Evolutionary conservation across 352 stramenopile species (phyloP).

Genomic region (Phytophthora ohioensis): DNA sequence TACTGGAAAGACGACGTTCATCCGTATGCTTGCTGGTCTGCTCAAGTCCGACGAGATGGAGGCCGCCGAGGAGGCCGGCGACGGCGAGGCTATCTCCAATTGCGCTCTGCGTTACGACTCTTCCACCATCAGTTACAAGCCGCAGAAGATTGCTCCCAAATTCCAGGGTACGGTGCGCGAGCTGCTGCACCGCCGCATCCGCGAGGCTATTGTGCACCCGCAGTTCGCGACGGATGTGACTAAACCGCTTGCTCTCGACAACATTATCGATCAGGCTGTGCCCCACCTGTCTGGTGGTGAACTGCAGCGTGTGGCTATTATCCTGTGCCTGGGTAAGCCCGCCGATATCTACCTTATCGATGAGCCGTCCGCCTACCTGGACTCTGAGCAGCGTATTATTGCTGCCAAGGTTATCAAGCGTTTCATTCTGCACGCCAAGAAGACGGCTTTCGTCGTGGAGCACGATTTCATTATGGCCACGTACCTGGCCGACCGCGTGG

Average conservation of each 20-base stretch:
- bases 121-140: constrained; percentile 97
- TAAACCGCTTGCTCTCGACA: constrained; percentile 98
- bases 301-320: constrained; percentile 98
- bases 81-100: constrained; percentile 77
- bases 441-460: constrained; percentile 99
- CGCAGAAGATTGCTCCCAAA: constrained; percentile 98
- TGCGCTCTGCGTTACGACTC: constrained; percentile 86
- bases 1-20: constrained; percentile 99
- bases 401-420: constrained; percentile 99
- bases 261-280: constrained; percentile 99
- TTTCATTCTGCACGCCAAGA: constrained; percentile 99
- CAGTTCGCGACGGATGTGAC: constrained; percentile 99
- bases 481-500: constrained; percentile 97
- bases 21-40: constrained; percentile 99
- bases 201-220: constrained; percentile 97
- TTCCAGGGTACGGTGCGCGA: constrained; percentile 97
- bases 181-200: constrained; percentile 98
- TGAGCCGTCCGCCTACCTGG: constrained; percentile 99
- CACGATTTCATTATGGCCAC: constrained; percentile 99
- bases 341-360: constrained; percentile 99
- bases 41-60: constrained; percentile 98
- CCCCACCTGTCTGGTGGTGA: constrained; percentile 99
- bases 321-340: constrained; percentile 97
- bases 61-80: constrained; percentile 71
- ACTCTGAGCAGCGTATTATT: constrained; percentile 99